Evolutionary conservation across 257 asterid species (phyloP).

Genomic region (Anisodus tanguticus): DNA sequence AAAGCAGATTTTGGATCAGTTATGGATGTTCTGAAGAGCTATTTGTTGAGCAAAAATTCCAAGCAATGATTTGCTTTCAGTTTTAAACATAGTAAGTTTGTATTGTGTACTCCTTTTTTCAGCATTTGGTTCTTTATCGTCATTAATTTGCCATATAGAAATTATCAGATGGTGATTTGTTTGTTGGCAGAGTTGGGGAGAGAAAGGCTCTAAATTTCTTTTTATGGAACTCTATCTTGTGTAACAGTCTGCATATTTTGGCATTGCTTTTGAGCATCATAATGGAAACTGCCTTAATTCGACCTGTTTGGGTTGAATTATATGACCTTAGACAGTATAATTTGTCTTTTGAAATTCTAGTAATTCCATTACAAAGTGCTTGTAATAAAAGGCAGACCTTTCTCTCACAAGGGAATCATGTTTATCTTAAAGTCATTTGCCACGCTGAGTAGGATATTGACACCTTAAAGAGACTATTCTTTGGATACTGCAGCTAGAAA

Average conservation of each 20-base stretch:
- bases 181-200: slow-evolving; percentile 17
- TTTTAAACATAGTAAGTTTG: slow-evolving; percentile 43
- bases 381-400: background rate
- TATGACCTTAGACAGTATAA: background rate
- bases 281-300: background rate
- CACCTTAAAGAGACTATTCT: background rate
- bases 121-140: background rate
- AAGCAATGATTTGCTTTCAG: slow-evolving; percentile 33
- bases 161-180: slow-evolving; percentile 1
- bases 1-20: slow-evolving; percentile 88
- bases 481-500: background rate
- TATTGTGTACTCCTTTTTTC: slow-evolving; percentile 34
- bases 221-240: slow-evolving; percentile 15
- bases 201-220: background rate
- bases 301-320: background rate
- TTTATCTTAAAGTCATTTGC: background rate
- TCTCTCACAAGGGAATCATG: background rate
- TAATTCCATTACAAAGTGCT: background rate
- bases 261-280: slow-evolving; percentile 10
- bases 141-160: slow-evolving; percentile 5
- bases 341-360: background rate
- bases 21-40: slow-evolving; percentile 84
- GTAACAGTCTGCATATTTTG: background rate
- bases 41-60: slow-evolving; percentile 63
- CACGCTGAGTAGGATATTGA: background rate